Conservation (phyloP, 2,329 filamentous ascomycete species). For the Colletotrichum ledebouriae region DNA sequence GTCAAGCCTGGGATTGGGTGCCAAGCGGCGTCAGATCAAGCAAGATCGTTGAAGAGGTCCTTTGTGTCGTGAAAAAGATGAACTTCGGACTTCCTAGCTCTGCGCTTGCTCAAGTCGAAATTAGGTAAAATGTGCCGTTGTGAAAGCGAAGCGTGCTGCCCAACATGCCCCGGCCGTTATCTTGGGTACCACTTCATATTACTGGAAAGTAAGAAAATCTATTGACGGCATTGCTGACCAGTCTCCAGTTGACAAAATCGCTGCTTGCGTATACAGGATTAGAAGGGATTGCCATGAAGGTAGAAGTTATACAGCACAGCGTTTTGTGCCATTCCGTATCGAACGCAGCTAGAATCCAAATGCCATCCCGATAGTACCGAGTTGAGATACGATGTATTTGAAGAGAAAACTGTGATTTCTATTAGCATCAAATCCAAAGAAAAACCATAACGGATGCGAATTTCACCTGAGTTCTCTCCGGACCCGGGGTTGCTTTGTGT, state of each 20-base stretch:
- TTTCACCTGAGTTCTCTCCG: too few relatives aligned
- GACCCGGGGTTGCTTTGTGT: too few relatives aligned
- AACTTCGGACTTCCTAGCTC: constrained; percentile 4
- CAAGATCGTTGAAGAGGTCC: constrained; percentile 42
- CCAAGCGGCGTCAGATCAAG: constrained; percentile 43
- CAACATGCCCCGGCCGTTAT: constrained; percentile 55
- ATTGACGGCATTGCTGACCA: constrained; percentile 56
- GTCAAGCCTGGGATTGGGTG: too few relatives aligned
- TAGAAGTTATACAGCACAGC: constrained; percentile 65
- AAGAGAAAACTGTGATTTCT: neutral
- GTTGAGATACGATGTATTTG: constrained; percentile 48
- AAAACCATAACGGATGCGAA: too few relatives aligned
- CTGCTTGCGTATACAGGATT: constrained; percentile 65
- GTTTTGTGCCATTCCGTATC: constrained; percentile 52
- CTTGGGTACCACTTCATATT: neutral
- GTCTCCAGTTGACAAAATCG: constrained; percentile 64
- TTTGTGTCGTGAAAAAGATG: constrained; percentile 35
- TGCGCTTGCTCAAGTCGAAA: neutral
- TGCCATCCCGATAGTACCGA: constrained; percentile 64
- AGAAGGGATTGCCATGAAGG: constrained; percentile 65
- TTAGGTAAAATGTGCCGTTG: constrained; percentile 58
- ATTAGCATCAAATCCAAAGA: too few relatives aligned
- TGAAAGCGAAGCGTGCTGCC: constrained; percentile 60
- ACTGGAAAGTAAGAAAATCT: constrained; percentile 56
- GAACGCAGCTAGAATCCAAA: constrained; percentile 60